Evolutionary conservation across 257 asterid genomes (phyloP), one percentile per base, ranked within the genome.

Genomic region (Echium plantagineum): DNA sequence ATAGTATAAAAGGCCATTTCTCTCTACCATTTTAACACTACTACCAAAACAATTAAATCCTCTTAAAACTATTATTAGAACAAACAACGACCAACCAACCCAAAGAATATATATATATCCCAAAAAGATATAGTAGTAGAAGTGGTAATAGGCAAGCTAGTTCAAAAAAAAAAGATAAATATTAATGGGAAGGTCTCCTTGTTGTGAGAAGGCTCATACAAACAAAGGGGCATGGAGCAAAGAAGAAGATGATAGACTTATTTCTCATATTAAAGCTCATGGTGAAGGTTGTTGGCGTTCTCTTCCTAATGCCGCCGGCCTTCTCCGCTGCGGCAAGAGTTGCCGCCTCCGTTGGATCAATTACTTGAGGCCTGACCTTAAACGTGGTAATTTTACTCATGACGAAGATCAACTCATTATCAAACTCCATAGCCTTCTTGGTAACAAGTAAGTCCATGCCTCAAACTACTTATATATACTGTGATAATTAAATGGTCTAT

Each of bases 281-380:
- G 96, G 97, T 0, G 97, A 90, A 78, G 97, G 97, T 9, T 85
- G 97, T 71, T 90, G 97, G 97, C 76, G 97, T 18, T 85, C 95
- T 2, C 89, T 87, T 31, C 97, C 97, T 6, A 90, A 90, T 49
- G 96, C 97, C 18, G 97, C 97, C 28, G 97, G 97, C 2, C 90
- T 90, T 60, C 87, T 90, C 58, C 87, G 97, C 22, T 90, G 97
- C 69, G 97, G 97, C 63, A 90, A 90, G 76, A 90, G 97, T 71
- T 90, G 97, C 66, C 90, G 97, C 42, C 93, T 89, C 24, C 79
- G 97, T 0, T 89, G 97, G 97, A 89, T 89, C 79, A 89, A 89
- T 68, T 89, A 89, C 71, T 60, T 89, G 60, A 66, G 97, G 38
- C 97, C 97, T 17, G 97, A 89, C 67, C 95, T 89, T 65, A 89